Percentiles rank a stretch among this genome's conserved stretches.
Conservation (phyloP, 2,329 filamentous ascomycete species). For the Aspergillus eucalypticola region DNA sequence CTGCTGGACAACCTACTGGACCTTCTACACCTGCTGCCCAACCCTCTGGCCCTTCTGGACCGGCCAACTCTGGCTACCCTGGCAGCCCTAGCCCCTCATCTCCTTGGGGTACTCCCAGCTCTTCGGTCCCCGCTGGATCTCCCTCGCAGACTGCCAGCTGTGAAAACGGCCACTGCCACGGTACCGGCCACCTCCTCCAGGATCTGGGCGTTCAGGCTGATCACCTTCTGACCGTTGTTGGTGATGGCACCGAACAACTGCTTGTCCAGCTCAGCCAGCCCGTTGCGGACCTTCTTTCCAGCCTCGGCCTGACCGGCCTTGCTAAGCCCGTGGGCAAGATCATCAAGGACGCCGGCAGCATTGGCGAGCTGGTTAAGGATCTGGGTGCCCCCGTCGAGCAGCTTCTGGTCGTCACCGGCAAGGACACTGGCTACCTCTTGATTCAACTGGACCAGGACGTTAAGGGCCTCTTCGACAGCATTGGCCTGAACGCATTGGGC, state of each 20-base stretch:
- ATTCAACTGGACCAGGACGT: constrained; percentile 14
- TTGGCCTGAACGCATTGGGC: constrained; percentile 13
- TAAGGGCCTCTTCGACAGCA: constrained; percentile 11
- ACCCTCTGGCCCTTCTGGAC: background rate
- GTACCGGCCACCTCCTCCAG: constrained; percentile 33
- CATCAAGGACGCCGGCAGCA: constrained; percentile 25
- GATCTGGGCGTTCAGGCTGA: constrained; percentile 33
- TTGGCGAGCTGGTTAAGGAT: constrained; percentile 30
- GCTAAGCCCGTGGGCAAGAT: constrained; percentile 30
- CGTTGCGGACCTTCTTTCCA: constrained; percentile 28
- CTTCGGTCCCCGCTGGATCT: background rate
- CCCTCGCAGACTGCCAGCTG: constrained; percentile 10
- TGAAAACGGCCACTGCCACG: constrained; percentile 19
- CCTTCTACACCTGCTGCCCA: background rate
- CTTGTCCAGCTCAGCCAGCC: constrained; percentile 33
- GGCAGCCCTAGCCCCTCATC: background rate
- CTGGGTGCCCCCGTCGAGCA: constrained; percentile 23
- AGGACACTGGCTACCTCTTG: constrained; percentile 13
- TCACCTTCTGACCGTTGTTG: constrained; percentile 33
- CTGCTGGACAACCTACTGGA: background rate
- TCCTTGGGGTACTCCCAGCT: background rate
- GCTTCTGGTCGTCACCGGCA: constrained; percentile 24
- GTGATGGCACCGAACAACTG: constrained; percentile 28
- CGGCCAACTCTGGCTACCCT: background rate
- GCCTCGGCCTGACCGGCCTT: constrained; percentile 30